Evolutionary conservation across 1,139 yeast genomes (phyloP).

Genomic region (Arxiozyma slooffiae): DNA sequence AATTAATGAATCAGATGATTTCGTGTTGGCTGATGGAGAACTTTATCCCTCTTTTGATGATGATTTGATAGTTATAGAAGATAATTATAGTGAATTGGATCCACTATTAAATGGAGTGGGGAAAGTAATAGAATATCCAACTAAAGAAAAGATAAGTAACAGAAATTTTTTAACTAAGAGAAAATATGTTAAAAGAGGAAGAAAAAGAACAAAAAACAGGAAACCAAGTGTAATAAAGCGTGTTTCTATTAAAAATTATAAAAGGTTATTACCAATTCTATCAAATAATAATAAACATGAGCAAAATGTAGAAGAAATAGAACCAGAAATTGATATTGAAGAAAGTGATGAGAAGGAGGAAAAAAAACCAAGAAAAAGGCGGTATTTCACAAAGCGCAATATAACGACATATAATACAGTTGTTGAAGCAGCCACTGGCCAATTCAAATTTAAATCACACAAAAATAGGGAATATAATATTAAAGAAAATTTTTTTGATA

Average conservation of each 20-base stretch:
- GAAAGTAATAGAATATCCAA: not conserved
- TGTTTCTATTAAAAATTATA: no score
- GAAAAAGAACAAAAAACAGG: not conserved
- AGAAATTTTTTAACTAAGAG: no score
- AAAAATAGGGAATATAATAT: not conserved
- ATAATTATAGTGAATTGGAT: not conserved
- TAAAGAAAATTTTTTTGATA: not conserved
- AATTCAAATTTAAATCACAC: constrained; percentile 8
- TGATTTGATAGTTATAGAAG: not conserved
- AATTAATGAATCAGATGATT: not conserved
- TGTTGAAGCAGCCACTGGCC: constrained; percentile 18
- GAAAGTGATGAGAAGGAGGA: not conserved
- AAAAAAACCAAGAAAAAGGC: constrained; percentile 3
- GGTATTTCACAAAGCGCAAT: not conserved
- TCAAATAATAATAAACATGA: no score
- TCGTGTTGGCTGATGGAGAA: not conserved
- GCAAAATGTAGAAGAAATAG: not conserved
- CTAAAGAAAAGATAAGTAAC: not conserved
- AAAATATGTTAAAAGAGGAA: not conserved
- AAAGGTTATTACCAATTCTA: no score
- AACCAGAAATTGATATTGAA: not conserved
- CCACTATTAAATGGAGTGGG: not conserved
- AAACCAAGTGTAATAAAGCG: not conserved
- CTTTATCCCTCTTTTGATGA: not conserved
- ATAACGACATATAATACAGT: constrained; percentile 18